Percentiles rank a stretch among this genome's conserved stretches.
Evolutionary conservation across 1,139 yeast genomes (phyloP).

Genomic region (Pichia sp.): DNA sequence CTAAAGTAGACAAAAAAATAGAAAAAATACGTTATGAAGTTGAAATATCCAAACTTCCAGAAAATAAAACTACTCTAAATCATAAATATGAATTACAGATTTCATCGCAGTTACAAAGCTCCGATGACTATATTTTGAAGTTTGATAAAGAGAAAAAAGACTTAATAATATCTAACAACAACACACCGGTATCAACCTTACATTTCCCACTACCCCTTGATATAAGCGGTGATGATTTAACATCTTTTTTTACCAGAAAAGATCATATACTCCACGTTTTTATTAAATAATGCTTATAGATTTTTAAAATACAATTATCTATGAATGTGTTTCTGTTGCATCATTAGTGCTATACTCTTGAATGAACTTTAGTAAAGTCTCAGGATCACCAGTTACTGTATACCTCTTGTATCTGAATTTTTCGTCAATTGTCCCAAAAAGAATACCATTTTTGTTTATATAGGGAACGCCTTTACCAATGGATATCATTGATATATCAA

Average conservation of each 20-base stretch:
- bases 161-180: conserved; percentile 8
- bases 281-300: conserved; percentile 4
- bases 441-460: no score
- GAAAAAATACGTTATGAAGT: conserved; percentile 4
- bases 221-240: conserved; percentile 7
- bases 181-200: neutral
- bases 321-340: no score
- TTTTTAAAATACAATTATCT: no score
- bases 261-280: conserved; percentile 11
- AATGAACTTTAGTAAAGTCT: no score
- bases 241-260: conserved; percentile 10
- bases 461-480: no score
- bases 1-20: neutral
- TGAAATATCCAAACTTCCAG: conserved; percentile 4
- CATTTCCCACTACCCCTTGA: conserved; percentile 15
- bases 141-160: conserved; percentile 7
- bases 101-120: conserved; percentile 5
- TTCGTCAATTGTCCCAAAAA: no score
- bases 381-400: no score
- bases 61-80: conserved; percentile 4
- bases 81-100: conserved; percentile 10
- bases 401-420: no score
- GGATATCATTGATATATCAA: no score
- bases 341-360: no score
- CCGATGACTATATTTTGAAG: conserved; percentile 6